phyloP scores from a whole-genome alignment of 331 rosid species.

The Ulmus americana region DNA sequence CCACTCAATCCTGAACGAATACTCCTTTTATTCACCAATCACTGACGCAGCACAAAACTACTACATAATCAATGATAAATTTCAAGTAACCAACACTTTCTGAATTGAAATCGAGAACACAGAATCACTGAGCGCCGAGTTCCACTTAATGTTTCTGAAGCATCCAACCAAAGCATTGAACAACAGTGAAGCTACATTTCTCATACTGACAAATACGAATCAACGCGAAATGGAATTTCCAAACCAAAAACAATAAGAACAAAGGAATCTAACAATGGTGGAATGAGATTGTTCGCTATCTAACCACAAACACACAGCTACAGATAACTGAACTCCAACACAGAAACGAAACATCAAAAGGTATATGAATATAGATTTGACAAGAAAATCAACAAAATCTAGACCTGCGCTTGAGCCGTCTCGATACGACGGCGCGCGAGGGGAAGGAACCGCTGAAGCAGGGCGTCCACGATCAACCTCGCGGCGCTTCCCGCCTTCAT shows the following conservation, averaged over 20 bases:
- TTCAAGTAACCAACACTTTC: too few species aligned
- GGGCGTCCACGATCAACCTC: constrained; percentile 90
- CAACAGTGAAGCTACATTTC: too few species aligned
- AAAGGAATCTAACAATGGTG: neutral
- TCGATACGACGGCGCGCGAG: constrained; percentile 98
- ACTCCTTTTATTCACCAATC: neutral
- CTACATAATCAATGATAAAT: too few species aligned
- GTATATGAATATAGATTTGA: neutral
- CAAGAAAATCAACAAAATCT: neutral
- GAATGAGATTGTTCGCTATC: neutral
- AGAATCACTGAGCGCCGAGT: neutral
- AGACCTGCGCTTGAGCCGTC: constrained; percentile 96
- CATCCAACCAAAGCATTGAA: neutral
- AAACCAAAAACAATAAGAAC: neutral
- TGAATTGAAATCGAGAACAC: neutral
- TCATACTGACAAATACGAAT: too few species aligned
- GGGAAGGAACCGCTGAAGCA: constrained; percentile 96
- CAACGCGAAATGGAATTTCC: too few species aligned
- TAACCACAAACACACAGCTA: neutral
- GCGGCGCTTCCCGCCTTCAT: constrained; percentile 98
- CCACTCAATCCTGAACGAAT: neutral
- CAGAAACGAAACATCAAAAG: neutral
- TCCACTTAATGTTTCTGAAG: neutral
- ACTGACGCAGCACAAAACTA: too few species aligned
- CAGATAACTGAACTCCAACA: neutral